A percentile compares a stretch with the other conserved stretches of the same genome.
These are phyloP conservation scores for Haematococcus sp. DNA, from an alignment of 139 green algal genomes.

Conservation along the genomic window DNA sequence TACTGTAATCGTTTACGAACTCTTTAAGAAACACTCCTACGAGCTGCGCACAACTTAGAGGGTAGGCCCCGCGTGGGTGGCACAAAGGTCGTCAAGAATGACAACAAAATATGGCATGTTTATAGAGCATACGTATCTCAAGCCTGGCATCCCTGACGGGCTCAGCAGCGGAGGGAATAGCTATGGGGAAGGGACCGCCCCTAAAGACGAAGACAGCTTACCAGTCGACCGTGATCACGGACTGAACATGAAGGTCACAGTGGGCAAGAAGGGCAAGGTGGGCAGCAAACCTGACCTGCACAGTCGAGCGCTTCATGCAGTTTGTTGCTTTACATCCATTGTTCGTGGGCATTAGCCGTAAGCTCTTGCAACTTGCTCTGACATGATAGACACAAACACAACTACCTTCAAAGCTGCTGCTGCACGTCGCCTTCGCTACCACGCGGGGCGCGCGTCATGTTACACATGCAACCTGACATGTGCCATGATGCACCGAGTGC, in stretches of 20 bases:
- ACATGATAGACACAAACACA: background rate
- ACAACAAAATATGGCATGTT: constrained; percentile 47
- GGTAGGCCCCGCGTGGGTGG: too few relatives aligned
- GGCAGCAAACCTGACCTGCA: background rate
- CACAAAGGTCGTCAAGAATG: constrained; percentile 10
- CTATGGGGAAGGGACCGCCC: background rate
- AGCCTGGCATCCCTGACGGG: background rate
- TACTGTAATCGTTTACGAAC: too few relatives aligned
- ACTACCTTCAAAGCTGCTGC: background rate
- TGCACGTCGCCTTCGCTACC: too few relatives aligned
- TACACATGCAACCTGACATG: too few relatives aligned
- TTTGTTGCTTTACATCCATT: background rate
- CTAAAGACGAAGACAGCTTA: background rate
- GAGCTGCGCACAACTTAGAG: too few relatives aligned
- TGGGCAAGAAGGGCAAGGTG: constrained; percentile 35
- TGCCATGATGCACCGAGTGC: too few relatives aligned
- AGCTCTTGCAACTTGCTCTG: background rate
- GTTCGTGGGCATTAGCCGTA: too few relatives aligned
- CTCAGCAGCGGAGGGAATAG: background rate
- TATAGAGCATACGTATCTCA: constrained; percentile 32
- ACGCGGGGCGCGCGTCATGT: too few relatives aligned
- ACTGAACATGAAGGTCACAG: constrained; percentile 39
- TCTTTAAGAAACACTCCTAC: too few relatives aligned
- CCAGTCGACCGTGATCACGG: constrained; percentile 29
- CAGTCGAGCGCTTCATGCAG: too few relatives aligned